Percentiles rank a stretch among this genome's conserved stretches.
Evolutionary conservation across 2,329 filamentous ascomycete genomes (phyloP).

Genomic region (Claviceps sp.): DNA sequence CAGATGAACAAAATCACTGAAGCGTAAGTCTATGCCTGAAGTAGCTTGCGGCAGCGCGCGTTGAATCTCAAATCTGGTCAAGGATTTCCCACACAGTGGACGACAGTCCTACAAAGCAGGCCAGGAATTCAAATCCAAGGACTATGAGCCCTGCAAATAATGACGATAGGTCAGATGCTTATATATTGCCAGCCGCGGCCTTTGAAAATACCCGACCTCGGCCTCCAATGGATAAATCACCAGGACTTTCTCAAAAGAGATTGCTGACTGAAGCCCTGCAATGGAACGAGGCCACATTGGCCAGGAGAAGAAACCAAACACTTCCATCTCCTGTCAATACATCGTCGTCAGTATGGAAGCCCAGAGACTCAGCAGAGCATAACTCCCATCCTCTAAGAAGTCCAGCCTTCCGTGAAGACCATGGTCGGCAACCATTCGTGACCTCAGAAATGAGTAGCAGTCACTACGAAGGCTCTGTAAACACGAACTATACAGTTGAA

Average conservation of each 20-base stretch:
- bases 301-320: conserved; percentile 1
- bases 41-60: neutral
- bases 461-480: neutral
- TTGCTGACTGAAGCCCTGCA: neutral
- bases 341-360: neutral
- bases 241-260: neutral
- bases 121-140: conserved; percentile 3
- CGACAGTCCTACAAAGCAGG: conserved; percentile 13
- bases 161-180: neutral
- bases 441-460: neutral
- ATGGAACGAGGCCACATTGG: neutral
- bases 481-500: neutral
- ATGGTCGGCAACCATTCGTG: neutral
- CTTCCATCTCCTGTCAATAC: conserved; percentile 2
- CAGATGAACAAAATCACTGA: conserved; percentile 35
- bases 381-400: no score
- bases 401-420: neutral
- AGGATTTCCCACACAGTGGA: conserved; percentile 22
- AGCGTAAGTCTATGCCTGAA: conserved; percentile 21
- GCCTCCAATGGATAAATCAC: neutral
- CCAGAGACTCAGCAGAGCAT: conserved; percentile 4
- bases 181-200: neutral
- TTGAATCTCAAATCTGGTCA: neutral
- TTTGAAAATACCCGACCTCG: neutral
- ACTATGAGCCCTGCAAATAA: neutral